Evolutionary conservation across 192 early-diverging fungal genomes (phyloP).

Genomic region (Podila verticillata): DNA sequence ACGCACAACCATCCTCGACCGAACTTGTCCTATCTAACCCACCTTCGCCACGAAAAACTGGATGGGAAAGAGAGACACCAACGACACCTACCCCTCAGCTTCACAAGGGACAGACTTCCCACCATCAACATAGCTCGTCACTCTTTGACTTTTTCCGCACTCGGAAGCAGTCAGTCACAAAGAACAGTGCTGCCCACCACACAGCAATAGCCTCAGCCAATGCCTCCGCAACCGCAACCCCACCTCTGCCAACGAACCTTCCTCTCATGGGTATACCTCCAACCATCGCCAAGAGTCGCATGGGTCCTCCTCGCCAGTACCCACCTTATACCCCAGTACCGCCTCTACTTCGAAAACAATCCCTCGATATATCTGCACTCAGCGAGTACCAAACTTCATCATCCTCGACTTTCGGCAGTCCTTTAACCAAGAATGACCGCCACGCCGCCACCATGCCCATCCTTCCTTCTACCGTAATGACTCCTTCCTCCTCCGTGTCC

Average conservation of each 20-base stretch:
- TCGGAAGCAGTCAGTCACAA: conserved; percentile 19
- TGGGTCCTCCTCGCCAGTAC: not conserved
- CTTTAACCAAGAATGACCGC: not conserved
- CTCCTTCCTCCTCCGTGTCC: not conserved
- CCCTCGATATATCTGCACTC: conserved; percentile 9
- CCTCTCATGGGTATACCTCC: conserved; percentile 17
- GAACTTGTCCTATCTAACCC: not conserved
- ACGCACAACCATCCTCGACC: not conserved
- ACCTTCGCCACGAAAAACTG: conserved; percentile 15
- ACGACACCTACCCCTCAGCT: conserved; percentile 12
- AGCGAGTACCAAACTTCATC: conserved; percentile 4
- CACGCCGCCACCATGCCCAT: not conserved
- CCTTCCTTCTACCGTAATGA: not conserved
- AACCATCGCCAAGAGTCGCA: conserved; percentile 19
- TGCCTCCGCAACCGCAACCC: not conserved
- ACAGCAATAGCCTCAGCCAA: conserved; percentile 5
- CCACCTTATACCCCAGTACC: not conserved
- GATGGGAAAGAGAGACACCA: conserved; percentile 36
- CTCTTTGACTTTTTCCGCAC: conserved; percentile 36
- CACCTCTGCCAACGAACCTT: not conserved
- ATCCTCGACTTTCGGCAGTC: not conserved
- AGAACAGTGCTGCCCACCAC: conserved; percentile 13
- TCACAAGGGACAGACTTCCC: not conserved
- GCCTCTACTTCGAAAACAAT: conserved; percentile 17
- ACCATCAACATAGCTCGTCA: conserved; percentile 16